A percentile compares a stretch with the other conserved stretches of the same genome.
phyloP scores from a whole-genome alignment of 345 rosid genomes.

The Eucalyptus virginea region DNA sequence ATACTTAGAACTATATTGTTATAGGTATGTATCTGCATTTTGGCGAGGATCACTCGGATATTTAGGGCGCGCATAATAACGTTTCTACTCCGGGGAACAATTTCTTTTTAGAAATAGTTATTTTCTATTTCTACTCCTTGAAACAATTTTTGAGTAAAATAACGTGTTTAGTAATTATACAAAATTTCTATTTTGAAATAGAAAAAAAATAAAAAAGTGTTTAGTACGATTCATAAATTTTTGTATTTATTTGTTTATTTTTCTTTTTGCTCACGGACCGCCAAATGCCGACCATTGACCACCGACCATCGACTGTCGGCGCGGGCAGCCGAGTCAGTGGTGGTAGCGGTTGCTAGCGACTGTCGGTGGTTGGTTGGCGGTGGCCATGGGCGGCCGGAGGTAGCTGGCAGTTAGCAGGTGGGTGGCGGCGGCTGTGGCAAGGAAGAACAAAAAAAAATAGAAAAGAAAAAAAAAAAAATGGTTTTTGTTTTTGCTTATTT shows the following conservation, averaged over 20 bases:
- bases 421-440: accelerated
- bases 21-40: not conserved
- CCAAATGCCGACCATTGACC: accelerated
- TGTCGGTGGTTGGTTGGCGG: accelerated
- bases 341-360: accelerated
- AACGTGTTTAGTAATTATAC: accelerated
- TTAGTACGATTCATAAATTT: accelerated
- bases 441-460: too few relatives aligned
- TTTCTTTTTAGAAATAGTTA: too few relatives aligned
- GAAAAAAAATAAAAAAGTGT: accelerated
- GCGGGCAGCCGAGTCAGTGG: accelerated
- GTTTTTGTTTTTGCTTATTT: too few relatives aligned
- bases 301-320: accelerated
- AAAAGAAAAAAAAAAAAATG: too few relatives aligned
- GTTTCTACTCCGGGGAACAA: accelerated
- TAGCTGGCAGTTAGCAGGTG: accelerated
- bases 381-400: accelerated
- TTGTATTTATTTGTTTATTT: too few relatives aligned
- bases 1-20: not conserved
- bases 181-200: too few relatives aligned
- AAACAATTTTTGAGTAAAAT: too few relatives aligned
- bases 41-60: not conserved
- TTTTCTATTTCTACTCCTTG: too few relatives aligned
- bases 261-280: accelerated
- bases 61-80: accelerated